Evolutionary conservation across 768 basidiomycete species (phyloP), one percentile per base, ranked within the genome.

Genomic region (Amanita rimosa): DNA sequence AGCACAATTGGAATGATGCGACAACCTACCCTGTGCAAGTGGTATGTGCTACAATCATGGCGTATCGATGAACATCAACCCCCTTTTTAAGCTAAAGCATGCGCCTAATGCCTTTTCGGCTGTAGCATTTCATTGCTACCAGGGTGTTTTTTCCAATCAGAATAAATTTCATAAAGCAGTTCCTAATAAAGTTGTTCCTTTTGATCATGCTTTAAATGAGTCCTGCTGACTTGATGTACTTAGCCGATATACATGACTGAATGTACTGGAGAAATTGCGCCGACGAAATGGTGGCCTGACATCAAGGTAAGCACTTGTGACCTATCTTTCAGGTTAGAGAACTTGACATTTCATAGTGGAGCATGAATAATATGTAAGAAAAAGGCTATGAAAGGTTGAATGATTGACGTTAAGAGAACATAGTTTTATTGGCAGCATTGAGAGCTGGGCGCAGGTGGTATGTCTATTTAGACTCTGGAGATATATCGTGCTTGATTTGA

Each of bases 261-360:
- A 61, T 87, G 86, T 56, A 62, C 76, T 1, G 84, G 85, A 5
- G 76, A 71, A 0, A 62, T 74, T 49, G 80, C 81, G 10, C 5
- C 22, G 73, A 86, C 58, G n/a, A n/a, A n/a, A n/a, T 88, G 84
- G 85, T 89, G 85, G 85, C 67, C 64, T 40, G 83, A 86, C 54
- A 79, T 87, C 62, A 87, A 87, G 72, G 83, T 79, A 62, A 37
- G 13, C 3, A 52, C 36, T 13, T 13, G 4, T 6, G 17, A 16
- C 8, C 13, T 22, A 42, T 22, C 6, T 27, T 9, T 14, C 44
- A 40, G 13, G 17, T 14, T 11, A 13, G 4, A n/a, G n/a, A 14
- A n/a, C 21, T 17, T 49, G 22, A 34, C 31, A 2, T 38, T 17
- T 2, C 21, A 27, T 50, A 81, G 79, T 84, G 81, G 81, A 78